These are phyloP conservation scores for Ustilago loliicola DNA, from an alignment of 1,284 basidiomycete genomes.

Conservation along the genomic window DNA sequence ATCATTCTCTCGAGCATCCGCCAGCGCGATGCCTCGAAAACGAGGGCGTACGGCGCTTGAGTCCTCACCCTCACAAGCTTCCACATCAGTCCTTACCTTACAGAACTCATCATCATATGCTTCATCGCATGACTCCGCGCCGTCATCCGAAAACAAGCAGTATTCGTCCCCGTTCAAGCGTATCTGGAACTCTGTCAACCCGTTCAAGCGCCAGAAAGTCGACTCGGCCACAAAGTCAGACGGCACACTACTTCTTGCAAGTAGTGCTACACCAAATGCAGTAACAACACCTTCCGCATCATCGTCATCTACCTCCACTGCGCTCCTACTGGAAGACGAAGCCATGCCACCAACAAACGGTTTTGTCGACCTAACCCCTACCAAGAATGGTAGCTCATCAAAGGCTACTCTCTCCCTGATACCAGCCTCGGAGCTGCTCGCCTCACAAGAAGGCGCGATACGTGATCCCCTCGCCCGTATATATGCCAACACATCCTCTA, in stretches of 20 bases:
- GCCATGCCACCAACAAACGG: slow-evolving; percentile 16
- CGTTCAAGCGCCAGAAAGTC: slow-evolving; percentile 18
- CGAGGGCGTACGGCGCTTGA: not conserved
- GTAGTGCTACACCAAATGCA: not conserved
- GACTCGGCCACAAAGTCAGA: not conserved
- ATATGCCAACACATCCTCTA: not conserved
- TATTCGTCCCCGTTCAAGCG: slow-evolving; percentile 6
- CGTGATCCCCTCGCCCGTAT: slow-evolving; percentile 37
- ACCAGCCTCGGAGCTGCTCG: not conserved
- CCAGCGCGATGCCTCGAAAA: not conserved
- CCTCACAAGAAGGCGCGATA: slow-evolving; percentile 37
- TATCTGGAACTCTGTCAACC: not conserved
- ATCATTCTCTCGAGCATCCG: not conserved
- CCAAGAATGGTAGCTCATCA: not conserved
- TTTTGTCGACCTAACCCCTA: slow-evolving; percentile 28
- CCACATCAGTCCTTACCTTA: slow-evolving; percentile 5
- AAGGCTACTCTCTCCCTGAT: not conserved
- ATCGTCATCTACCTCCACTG: not conserved
- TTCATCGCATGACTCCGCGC: not conserved
- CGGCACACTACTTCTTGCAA: not conserved
- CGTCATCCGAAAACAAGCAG: not conserved
- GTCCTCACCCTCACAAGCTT: slow-evolving; percentile 7
- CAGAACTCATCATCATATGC: not conserved
- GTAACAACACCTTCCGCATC: not conserved
- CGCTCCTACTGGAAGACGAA: not conserved